Evolutionary conservation across 176 grass and related monocot genomes (phyloP), one percentile per base, ranked within the genome.

Genomic region (Oryza punctata): DNA sequence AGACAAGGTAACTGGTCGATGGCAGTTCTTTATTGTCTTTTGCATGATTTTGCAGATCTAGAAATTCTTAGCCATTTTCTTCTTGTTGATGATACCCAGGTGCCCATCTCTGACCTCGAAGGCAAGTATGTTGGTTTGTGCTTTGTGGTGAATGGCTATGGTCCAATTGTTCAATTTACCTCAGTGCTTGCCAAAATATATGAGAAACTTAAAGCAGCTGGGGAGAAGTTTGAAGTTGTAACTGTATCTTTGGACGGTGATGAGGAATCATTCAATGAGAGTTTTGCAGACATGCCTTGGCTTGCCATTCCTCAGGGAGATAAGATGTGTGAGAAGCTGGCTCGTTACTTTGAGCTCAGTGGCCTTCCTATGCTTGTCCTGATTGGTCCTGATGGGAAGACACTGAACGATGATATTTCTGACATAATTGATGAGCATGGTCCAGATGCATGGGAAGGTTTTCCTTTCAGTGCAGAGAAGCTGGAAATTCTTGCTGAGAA

Each of bases 351-450:
- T 67, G 93, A 95, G 72, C 85, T 95, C 61, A 68, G 72, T 5
- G 10, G 16, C 30, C 76, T 91, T 66, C 96, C 93, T 25, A 93
- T 82, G 57, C 84, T 98, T 68, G 87, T 91, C 61, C 84, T 95
- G 26, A 93, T 95, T 76, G 96, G 93, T 78, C 79, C 93, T 24
- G 93, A 95, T 89, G 96, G 96, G 69, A 98, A 93, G 87, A 98
- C 91, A 77, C 63, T 90, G 52, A 86, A 90, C 72, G 57, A 3
- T 59, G 93, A 93, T 87, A 49, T 84, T 1, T 88, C 81, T 16
- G 96, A 92, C 26, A 85, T 94, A 80, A 85, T 95, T 69, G 85
- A 90, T 28, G 89, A 95, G 47, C 83, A 95, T 57, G 93, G 91
- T 67, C 73, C 83, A 26, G 96, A 92, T 16, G 89, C 93, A 73